A percentile compares a stretch with the other conserved stretches of the same genome.
Conservation (phyloP, 345 rosid genomes). For the Linum trigynum region DNA sequence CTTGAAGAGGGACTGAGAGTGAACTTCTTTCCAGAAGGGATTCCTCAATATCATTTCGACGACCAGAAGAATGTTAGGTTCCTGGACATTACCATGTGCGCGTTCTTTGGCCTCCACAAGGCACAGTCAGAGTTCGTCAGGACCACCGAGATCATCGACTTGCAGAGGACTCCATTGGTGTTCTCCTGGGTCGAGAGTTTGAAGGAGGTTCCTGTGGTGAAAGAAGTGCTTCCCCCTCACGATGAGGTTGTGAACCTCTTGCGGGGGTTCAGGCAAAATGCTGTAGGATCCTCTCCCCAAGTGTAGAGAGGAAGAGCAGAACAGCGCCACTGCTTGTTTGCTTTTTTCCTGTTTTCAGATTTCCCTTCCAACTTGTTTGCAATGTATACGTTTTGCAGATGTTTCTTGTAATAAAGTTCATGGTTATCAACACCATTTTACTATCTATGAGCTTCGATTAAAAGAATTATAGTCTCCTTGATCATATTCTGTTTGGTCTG, state of each 20-base stretch:
- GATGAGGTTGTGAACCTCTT: constrained; percentile 24
- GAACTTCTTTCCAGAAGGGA: background rate
- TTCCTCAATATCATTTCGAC: background rate
- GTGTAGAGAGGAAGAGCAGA: too few relatives aligned
- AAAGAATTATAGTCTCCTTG: too few relatives aligned
- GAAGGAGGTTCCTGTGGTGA: constrained; percentile 19
- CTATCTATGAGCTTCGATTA: too few relatives aligned
- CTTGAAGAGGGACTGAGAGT: background rate
- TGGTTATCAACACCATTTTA: too few relatives aligned
- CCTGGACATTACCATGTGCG: background rate
- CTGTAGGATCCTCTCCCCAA: background rate
- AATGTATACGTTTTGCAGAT: too few relatives aligned
- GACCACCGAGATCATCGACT: constrained; percentile 24
- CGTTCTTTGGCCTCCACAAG: background rate
- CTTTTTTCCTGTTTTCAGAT: too few relatives aligned
- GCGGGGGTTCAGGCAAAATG: constrained; percentile 11
- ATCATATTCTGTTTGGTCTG: too few relatives aligned
- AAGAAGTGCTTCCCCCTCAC: constrained; percentile 16
- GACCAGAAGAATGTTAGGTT: background rate
- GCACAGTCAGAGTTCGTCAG: constrained; percentile 25
- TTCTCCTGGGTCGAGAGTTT: constrained; percentile 29
- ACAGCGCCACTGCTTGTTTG: too few relatives aligned
- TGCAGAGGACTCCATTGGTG: constrained; percentile 25
- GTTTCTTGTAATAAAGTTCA: too few relatives aligned
- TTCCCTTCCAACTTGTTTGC: too few relatives aligned